A percentile compares a stretch with the other conserved stretches of the same genome.
These are phyloP conservation scores for Fabrea salina DNA, from an alignment of 169 alveolate genomes.

Conservation along the genomic window DNA sequence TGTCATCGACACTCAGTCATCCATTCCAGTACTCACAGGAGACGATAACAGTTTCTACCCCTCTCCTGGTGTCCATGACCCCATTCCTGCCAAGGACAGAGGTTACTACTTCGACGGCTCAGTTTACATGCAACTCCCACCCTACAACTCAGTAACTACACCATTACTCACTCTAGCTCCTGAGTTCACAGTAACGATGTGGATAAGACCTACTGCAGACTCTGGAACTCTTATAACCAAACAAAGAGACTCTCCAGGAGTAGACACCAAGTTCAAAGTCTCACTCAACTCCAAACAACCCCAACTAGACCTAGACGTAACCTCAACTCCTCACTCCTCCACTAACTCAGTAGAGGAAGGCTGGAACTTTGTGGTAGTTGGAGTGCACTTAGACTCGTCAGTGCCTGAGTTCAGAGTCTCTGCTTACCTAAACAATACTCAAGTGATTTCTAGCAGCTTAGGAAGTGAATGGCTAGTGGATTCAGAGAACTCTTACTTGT, in stretches of 20 bases:
- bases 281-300: too few relatives aligned
- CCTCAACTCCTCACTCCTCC: too few relatives aligned
- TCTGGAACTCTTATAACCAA: neutral
- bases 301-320: too few relatives aligned
- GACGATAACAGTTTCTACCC: constrained; percentile 2
- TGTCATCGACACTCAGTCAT: neutral
- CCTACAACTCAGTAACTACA: neutral
- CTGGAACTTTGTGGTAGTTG: too few relatives aligned
- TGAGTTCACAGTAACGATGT: neutral
- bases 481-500: too few relatives aligned
- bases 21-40: neutral
- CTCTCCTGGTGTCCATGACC: neutral
- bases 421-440: too few relatives aligned
- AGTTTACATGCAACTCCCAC: neutral
- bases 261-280: too few relatives aligned
- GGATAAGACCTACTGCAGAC: neutral
- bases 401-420: too few relatives aligned
- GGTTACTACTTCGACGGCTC: neutral
- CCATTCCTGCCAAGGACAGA: constrained; percentile 4
- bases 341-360: too few relatives aligned
- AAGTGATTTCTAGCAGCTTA: too few relatives aligned
- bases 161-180: neutral
- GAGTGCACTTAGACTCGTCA: too few relatives aligned
- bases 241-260: neutral
- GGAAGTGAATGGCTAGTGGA: too few relatives aligned